These are phyloP conservation scores for Sporothrix globosa DNA, from an alignment of 2,329 filamentous ascomycete species.

Conservation along the genomic window DNA sequence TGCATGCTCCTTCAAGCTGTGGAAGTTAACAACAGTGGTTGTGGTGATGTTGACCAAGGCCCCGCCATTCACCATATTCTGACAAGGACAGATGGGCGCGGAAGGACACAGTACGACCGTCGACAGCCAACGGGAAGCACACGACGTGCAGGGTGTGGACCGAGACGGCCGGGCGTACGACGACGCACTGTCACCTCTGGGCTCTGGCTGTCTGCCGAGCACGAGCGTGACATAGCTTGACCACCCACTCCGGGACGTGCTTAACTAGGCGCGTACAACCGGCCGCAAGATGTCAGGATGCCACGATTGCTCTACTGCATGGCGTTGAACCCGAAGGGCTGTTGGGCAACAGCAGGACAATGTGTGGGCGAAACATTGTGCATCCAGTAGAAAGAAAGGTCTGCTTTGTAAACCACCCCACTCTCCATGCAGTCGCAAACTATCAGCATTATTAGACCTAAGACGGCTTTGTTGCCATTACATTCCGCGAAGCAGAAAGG, in stretches of 20 bases:
- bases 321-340: neutral
- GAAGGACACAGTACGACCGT: neutral
- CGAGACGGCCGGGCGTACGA: conserved; percentile 11
- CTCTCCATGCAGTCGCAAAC: neutral
- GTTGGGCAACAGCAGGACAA: neutral
- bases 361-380: neutral
- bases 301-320: neutral
- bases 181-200: conserved; percentile 10
- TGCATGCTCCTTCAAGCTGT: too few relatives aligned
- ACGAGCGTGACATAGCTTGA: neutral
- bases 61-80: neutral
- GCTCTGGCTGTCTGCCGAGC: neutral
- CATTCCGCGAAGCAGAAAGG: conserved; percentile 10
- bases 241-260: neutral
- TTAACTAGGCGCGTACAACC: conserved; percentile 4
- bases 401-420: neutral
- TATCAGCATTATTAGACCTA: neutral
- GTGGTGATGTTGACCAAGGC: neutral
- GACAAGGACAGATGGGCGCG: neutral
- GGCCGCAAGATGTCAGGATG: neutral
- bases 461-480: neutral
- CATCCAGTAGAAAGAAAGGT: neutral
- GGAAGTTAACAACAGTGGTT: neutral
- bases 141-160: conserved; percentile 1
- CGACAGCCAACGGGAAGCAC: neutral